Percentiles rank a stretch among this genome's conserved stretches.
Conservation (phyloP, 2,329 filamentous ascomycete species). For the Epichloe bromicola region DNA sequence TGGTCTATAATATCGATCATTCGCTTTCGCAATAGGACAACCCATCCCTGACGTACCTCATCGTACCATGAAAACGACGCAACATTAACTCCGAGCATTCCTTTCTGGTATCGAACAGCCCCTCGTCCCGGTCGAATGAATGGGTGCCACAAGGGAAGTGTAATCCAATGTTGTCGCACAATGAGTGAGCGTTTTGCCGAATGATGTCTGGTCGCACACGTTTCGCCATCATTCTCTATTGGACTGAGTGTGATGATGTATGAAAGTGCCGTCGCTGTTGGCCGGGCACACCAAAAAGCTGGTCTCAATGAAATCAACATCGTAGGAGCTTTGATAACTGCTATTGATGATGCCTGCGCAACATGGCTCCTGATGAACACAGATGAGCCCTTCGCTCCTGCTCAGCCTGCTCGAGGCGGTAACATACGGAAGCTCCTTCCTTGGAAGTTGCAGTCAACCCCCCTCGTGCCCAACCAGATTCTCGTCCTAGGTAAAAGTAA, state of each 20-base stretch:
- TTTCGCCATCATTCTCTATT: neutral
- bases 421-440: neutral
- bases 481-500: neutral
- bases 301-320: no score
- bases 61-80: neutral
- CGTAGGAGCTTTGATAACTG: no score
- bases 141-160: neutral
- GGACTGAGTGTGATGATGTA: neutral
- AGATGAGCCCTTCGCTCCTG: neutral
- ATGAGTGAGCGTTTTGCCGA: neutral
- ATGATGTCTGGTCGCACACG: neutral
- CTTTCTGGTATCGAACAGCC: neutral
- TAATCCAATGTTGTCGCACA: neutral
- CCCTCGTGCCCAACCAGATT: neutral
- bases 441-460: neutral
- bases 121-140: neutral
- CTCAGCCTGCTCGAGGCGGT: neutral
- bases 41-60: no score
- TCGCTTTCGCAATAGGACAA: no score
- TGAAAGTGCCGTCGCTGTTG: neutral
- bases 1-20: no score
- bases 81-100: neutral
- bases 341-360: no score
- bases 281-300: neutral
- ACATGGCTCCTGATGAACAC: no score